phyloP scores from a whole-genome alignment of 169 alveolate genomes.

The Plasmodium gonderi region DNA sequence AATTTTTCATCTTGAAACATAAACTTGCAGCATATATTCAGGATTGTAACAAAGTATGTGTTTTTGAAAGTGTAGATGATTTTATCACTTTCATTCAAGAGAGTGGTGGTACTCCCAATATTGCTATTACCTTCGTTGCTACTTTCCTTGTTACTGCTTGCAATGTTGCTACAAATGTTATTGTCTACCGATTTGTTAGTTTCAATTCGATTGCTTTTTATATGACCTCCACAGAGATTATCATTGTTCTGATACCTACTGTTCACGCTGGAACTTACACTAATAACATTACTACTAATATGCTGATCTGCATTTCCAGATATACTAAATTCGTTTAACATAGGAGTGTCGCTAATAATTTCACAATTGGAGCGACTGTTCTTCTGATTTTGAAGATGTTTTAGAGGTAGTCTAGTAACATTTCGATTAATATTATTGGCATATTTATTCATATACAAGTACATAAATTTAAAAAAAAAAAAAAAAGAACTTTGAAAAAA shows the following conservation, averaged over 20 bases:
- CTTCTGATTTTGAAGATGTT: not conserved
- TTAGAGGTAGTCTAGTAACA: too few relatives aligned
- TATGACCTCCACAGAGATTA: not conserved
- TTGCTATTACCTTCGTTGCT: not conserved
- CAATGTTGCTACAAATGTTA: not conserved
- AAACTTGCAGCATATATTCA: constrained; percentile 46
- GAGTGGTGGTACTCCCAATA: not conserved
- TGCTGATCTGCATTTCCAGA: not conserved
- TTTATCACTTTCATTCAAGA: not conserved
- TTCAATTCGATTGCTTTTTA: not conserved
- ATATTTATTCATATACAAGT: constrained; percentile 12
- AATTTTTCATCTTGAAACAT: constrained; percentile 23
- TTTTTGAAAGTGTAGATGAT: constrained; percentile 9
- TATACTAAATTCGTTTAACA: not conserved
- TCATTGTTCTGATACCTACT: not conserved
- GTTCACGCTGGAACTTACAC: not conserved
- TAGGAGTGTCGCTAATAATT: not conserved
- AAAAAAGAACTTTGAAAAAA: constrained; percentile 45
- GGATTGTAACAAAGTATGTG: constrained; percentile 12
- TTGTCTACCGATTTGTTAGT: not conserved
- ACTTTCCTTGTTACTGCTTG: not conserved
- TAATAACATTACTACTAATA: not conserved
- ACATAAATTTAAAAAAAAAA: constrained; percentile 47
- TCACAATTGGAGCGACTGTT: not conserved
- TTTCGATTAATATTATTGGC: not conserved